Evolutionary conservation across 805 yeast genomes (phyloP).

Genomic region (Pichia californica): DNA sequence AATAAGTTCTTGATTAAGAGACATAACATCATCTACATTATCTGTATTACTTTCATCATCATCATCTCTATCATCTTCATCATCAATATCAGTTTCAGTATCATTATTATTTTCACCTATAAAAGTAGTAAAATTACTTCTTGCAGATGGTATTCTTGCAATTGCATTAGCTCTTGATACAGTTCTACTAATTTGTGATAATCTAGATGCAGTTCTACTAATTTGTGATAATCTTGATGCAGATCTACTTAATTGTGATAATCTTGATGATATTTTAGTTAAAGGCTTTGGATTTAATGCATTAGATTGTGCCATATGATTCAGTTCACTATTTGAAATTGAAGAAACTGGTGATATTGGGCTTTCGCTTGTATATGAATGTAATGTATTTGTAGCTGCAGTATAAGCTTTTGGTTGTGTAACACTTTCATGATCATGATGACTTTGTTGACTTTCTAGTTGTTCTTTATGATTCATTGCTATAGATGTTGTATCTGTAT

Average conservation of each 20-base stretch:
- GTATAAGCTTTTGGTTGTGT: neutral
- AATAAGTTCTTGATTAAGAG: constrained; percentile 26
- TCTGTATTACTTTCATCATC: neutral
- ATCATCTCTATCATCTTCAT: neutral
- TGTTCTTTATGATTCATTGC: too few species aligned
- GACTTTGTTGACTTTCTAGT: too few species aligned
- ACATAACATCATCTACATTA: constrained; percentile 6
- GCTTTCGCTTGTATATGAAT: neutral
- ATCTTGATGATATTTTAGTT: neutral
- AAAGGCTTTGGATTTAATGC: constrained; percentile 6
- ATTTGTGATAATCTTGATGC: constrained; percentile 5
- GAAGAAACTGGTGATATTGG: constrained; percentile 12
- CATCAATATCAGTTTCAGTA: neutral
- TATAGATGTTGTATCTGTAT: too few species aligned
- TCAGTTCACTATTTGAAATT: neutral
- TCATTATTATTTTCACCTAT: neutral
- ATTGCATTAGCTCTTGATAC: constrained; percentile 11
- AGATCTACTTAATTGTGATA: constrained; percentile 6
- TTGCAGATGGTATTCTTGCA: constrained; percentile 29
- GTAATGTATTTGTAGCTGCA: neutral
- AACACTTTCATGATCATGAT: too few species aligned
- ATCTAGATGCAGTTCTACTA: constrained; percentile 4
- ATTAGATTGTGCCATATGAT: neutral
- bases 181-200: constrained; percentile 6
- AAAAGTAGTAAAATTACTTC: constrained; percentile 9